Evolutionary conservation across 305 asterid species (phyloP).

Genomic region (Rubia balearica): DNA sequence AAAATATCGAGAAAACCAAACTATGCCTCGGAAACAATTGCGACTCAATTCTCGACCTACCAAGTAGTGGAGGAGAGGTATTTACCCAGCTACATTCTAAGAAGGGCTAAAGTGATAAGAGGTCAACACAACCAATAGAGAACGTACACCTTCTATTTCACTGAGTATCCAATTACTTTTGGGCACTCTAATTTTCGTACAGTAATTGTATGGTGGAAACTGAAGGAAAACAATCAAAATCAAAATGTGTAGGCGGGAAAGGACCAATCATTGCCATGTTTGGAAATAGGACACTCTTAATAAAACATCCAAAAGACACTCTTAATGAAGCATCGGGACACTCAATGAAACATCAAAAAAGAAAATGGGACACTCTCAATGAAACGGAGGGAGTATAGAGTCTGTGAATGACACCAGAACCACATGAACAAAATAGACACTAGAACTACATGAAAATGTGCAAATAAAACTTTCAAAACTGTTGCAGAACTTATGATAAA

Average conservation of each 20-base stretch:
- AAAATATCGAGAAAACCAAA: not conserved
- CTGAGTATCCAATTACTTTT: not conserved
- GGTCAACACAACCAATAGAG: not conserved
- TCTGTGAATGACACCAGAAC: not conserved
- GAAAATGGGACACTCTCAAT: not conserved
- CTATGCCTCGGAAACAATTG: not conserved
- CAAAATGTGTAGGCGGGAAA: too few species aligned
- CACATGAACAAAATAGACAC: not conserved
- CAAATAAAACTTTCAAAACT: constrained; percentile 2
- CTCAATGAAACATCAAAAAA: not conserved
- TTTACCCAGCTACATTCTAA: not conserved
- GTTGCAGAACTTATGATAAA: not conserved
- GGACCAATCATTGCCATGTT: not conserved
- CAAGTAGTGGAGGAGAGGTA: not conserved
- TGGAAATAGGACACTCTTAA: not conserved
- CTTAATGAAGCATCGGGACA: not conserved
- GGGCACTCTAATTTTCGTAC: not conserved
- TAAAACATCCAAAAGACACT: not conserved
- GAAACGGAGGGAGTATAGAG: not conserved
- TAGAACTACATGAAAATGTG: not conserved
- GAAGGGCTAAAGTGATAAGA: not conserved
- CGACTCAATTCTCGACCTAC: not conserved
- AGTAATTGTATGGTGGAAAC: not conserved
- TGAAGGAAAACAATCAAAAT: not conserved
- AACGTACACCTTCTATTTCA: not conserved